Conservation (phyloP, 225 moss, liverwort and hornwort species). For the Polytrichum formosum region DNA sequence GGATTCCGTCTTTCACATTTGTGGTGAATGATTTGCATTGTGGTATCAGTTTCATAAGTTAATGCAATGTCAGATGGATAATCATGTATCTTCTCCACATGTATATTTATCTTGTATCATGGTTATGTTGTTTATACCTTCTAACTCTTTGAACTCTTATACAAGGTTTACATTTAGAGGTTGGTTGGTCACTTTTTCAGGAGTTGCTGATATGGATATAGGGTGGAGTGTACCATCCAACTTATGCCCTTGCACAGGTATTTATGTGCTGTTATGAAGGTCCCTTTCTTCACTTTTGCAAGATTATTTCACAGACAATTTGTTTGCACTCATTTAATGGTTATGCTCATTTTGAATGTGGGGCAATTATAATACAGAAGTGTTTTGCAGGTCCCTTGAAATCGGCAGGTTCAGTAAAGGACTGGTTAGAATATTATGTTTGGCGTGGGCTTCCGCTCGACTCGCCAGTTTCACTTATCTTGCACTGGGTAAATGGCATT, state of each 20-base stretch:
- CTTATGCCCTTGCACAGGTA: constrained; percentile 74
- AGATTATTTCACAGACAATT: background rate
- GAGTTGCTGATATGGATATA: constrained; percentile 9
- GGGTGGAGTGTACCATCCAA: constrained; percentile 59
- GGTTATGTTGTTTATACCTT: no score
- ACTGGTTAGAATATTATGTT: constrained; percentile 64
- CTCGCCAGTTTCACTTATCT: constrained; percentile 80
- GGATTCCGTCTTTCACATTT: no score
- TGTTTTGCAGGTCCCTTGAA: constrained; percentile 29
- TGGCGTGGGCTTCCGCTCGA: constrained; percentile 71
- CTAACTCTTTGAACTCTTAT: no score
- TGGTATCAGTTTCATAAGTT: no score
- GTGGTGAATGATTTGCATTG: no score
- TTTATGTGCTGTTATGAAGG: background rate
- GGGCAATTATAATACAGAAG: background rate
- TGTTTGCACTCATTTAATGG: background rate
- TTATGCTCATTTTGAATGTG: background rate
- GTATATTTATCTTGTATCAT: no score
- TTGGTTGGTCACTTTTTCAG: background rate
- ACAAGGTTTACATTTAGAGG: background rate
- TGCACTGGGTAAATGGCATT: constrained; percentile 57
- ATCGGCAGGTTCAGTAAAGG: constrained; percentile 14
- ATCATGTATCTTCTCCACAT: no score
- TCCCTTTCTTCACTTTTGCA: background rate
- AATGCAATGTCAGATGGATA: no score